Base-by-base conservation (phyloP, 2,329 filamentous ascomycete species). In the Neonectria coccinea region DNA sequence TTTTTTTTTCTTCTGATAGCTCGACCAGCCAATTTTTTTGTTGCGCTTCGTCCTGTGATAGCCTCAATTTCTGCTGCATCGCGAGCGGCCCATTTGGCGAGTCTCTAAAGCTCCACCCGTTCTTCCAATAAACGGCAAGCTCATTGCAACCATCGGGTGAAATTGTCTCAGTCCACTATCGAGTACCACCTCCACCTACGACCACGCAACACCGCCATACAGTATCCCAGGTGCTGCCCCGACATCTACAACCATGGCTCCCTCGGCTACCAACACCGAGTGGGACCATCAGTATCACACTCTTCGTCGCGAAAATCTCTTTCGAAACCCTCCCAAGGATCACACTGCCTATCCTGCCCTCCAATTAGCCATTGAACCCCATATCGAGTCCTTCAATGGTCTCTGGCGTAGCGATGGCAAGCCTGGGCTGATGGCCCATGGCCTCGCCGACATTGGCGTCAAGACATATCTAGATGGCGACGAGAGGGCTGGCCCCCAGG, bases 301-400 rank as follows among this genome's bases (percentile, higher is more conserved):
- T 4, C 81, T 94, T 64, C 90, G 93, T 64, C 91, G 95, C 74
- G 93, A 99, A 76, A 87, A 92, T 56, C 91, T 99, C 22, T 99
- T 99, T 79, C 86, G 88, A 74, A 90, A 97, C 71, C 95, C 96
- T 18, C 95, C 96, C 0, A 91, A 88, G 75, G 94, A 98, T 77
- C 91, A 89, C 72, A 92, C 92, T 10, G 93, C 95, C 64, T 98
- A 97, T 76, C 96, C 96, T 14, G 87, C 92, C 22, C 88, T 99
- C 52, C 91, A 94, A 73, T 87, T 88, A 66, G 92, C 95, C n/a
- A 90, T 98, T 64, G 86, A 92, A 70, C 96, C 96, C 54, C 96
- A 99, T 79, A 91, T 98, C 73, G 91, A 97, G 75, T 96, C 96
- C 7, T 99, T 97, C 88, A 97, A 99, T 83, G 90, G 90, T 56